Base-by-base conservation (phyloP, 257 asterid genomes). In the Fraxinus quadrangulata region DNA sequence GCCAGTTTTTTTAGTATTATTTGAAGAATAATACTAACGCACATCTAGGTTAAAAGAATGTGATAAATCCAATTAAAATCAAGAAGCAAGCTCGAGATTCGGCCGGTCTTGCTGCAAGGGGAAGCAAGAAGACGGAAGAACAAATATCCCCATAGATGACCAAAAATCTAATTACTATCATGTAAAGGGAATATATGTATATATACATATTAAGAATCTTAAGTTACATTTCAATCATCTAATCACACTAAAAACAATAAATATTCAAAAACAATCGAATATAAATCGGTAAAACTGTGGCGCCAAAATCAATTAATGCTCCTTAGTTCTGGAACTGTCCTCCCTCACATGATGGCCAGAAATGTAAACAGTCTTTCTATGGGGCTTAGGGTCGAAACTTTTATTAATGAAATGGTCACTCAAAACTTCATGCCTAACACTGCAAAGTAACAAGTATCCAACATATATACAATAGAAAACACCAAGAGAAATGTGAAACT, bases 391-490 rank as follows among this genome's bases (percentile, higher is more conserved):
- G 69, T 77, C 74, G 28, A 45, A 54, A 23, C 19, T 26, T 28
- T 73, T 72, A 45, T 77, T 61, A 61, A 21, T 24, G 16, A 61
- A 61, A 23, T 24, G 33, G 6, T 24, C 17, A 24, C 68, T 61
- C 33, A 61, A 56, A 56, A 61, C 68, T 61, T 61, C 68, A 61
- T 61, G 30, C 68, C 68, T 23, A 61, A 23, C 5, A 24, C 87
- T 78, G 83, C 87, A 82, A 61, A 72, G 28, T 51, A 42, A 37
- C 3, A 69, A 78, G 63, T 78, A 75, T 36, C 80, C 77, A 76
- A 54, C 75, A 74, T 75, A 54, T 79, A 67, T 72, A 75, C 83
- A 76, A 51, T 12, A 40, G 37, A 31, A 68, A 67, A 74, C 14
- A 40, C 5, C 0, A 3, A 74, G 75, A 39, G 67, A 77, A 74